phyloP scores from a whole-genome alignment of 768 basidiomycete species.

The Leucocoprinus birnbaumii region DNA sequence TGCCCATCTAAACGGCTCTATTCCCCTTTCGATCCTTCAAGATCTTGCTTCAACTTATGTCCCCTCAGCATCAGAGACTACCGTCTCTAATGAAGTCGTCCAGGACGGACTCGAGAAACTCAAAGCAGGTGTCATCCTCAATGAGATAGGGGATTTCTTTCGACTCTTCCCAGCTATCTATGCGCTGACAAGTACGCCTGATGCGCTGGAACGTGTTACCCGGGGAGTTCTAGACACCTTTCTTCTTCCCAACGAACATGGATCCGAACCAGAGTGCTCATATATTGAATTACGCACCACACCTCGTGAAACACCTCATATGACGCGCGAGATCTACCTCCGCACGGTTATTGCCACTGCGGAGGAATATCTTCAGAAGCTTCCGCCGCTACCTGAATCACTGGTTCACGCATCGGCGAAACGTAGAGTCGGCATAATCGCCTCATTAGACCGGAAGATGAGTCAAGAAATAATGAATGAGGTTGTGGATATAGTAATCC shows the following conservation, averaged over 20 bases:
- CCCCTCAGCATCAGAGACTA: neutral
- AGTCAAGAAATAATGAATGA: constrained; percentile 43
- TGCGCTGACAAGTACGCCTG: constrained; percentile 63
- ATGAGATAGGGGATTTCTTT: constrained; percentile 73
- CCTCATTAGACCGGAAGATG: constrained; percentile 80
- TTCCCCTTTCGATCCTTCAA: constrained; percentile 62
- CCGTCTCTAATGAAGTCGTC: constrained; percentile 22
- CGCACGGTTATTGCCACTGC: constrained; percentile 63
- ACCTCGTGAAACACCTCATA: constrained; percentile 54
- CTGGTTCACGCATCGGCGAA: constrained; percentile 14
- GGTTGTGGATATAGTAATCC: constrained; percentile 53
- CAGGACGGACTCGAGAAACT: constrained; percentile 34
- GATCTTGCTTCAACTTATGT: constrained; percentile 51
- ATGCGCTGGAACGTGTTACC: constrained; percentile 51
- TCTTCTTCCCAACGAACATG: neutral
- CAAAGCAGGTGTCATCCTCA: constrained; percentile 39
- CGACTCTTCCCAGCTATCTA: constrained; percentile 76
- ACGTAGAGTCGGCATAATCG: constrained; percentile 55
- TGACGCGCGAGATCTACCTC: constrained; percentile 63
- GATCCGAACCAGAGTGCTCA: constrained; percentile 36
- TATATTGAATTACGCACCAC: constrained; percentile 87
- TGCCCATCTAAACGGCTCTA: constrained; percentile 84
- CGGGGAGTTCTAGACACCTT: constrained; percentile 67
- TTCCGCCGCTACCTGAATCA: neutral
- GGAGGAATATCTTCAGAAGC: constrained; percentile 38